A percentile compares a stretch with the other conserved stretches of the same genome.
Conservation (phyloP, 2,329 filamentous ascomycete genomes). For the Aspergillus sergii region DNA sequence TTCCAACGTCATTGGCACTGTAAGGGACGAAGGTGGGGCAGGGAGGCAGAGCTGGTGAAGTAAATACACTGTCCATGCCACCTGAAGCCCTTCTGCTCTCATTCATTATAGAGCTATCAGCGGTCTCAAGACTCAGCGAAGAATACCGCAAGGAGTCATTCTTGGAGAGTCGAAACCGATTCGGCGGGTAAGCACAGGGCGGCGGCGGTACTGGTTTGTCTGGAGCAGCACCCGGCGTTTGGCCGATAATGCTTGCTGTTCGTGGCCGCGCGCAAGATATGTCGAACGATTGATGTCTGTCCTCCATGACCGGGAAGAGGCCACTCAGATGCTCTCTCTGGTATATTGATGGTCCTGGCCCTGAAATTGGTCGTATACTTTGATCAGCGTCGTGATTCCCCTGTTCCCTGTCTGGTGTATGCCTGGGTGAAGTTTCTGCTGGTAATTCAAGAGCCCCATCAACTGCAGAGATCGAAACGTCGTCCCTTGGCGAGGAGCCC, state of each 20-base stretch:
- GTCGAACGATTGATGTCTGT: slow-evolving; percentile 25
- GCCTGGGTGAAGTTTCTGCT: slow-evolving; percentile 40
- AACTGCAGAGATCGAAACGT: slow-evolving; percentile 36
- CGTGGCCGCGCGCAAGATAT: slow-evolving; percentile 27
- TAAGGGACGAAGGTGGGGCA: slow-evolving; percentile 40
- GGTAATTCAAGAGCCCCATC: slow-evolving; percentile 38
- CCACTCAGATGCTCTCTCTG: slow-evolving; percentile 25
- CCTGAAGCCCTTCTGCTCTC: slow-evolving; percentile 31
- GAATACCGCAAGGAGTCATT: slow-evolving; percentile 42
- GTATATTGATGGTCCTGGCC: slow-evolving; percentile 33
- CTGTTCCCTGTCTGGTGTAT: slow-evolving; percentile 37
- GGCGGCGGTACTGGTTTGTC: slow-evolving; percentile 42
- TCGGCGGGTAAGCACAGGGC: slow-evolving; percentile 31
- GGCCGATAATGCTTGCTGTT: slow-evolving; percentile 37
- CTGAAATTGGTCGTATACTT: slow-evolving; percentile 32
- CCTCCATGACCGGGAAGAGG: slow-evolving; percentile 29
- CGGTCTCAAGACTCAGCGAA: slow-evolving; percentile 41
- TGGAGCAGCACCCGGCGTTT: slow-evolving; percentile 36
- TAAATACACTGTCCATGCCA: slow-evolving; percentile 32
- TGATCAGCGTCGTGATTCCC: slow-evolving; percentile 24
- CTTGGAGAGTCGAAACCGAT: slow-evolving; percentile 35
- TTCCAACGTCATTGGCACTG: slow-evolving; percentile 41
- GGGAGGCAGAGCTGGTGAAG: slow-evolving; percentile 35
- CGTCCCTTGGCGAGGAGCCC: slow-evolving; percentile 28
- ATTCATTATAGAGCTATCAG: slow-evolving; percentile 42